Evolutionary conservation across 2,329 filamentous ascomycete genomes (phyloP).

Genomic region (Fusarium napiforme): DNA sequence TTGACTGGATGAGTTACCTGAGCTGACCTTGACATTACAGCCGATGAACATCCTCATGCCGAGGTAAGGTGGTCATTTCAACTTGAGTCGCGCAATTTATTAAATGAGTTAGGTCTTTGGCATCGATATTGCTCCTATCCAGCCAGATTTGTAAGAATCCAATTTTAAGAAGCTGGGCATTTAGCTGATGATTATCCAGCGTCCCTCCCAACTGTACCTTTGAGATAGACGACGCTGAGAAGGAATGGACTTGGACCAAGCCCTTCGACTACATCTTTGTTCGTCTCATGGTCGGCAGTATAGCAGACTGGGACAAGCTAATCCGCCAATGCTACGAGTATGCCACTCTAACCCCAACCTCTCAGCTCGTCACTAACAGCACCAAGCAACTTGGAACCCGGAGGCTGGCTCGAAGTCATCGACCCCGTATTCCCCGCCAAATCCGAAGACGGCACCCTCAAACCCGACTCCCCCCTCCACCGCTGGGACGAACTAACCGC

Average conservation of each 20-base stretch:
- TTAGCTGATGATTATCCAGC: background rate
- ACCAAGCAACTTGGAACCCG: conserved; percentile 1
- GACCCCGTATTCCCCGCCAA: conserved; percentile 30
- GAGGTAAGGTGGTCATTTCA: background rate
- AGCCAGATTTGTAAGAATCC: conserved; percentile 27
- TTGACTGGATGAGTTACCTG: no score
- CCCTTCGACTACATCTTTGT: conserved; percentile 31
- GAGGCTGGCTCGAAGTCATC: conserved; percentile 34
- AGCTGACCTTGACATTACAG: background rate
- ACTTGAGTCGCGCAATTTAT: rapidly evolving
- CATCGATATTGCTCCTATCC: conserved; percentile 22
- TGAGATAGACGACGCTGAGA: conserved; percentile 23
- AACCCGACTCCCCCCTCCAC: background rate
- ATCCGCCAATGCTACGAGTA: conserved; percentile 13
- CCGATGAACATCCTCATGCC: conserved; percentile 28
- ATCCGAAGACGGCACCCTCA: conserved; percentile 28
- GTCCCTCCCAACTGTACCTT: conserved; percentile 20
- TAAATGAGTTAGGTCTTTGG: conserved; percentile 3
- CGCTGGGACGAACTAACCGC: conserved; percentile 26
- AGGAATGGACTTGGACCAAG: conserved; percentile 25
- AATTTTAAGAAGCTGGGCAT: no score
- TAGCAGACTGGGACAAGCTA: conserved; percentile 26
- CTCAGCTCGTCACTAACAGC: rapidly evolving
- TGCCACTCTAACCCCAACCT: no score
- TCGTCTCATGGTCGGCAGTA: conserved; percentile 28